These are phyloP conservation scores for Thalia dealbata DNA, from an alignment of 176 grass and related monocot species.

Conservation along the genomic window DNA sequence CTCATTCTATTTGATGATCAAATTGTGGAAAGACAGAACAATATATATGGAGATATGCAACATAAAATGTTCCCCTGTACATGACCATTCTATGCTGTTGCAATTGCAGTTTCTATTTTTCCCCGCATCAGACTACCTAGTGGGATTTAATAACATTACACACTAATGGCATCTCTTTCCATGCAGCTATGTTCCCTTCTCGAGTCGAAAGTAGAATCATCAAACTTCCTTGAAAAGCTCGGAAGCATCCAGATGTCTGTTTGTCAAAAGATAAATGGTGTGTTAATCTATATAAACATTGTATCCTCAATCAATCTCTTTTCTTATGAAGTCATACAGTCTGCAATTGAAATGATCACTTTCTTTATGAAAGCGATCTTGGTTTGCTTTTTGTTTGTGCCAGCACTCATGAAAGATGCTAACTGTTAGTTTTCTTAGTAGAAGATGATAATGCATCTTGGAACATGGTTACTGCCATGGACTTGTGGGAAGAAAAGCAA, in stretches of 20 bases:
- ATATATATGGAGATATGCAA: neutral
- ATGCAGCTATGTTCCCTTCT: slow-evolving; percentile 26
- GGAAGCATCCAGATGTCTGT: slow-evolving; percentile 4
- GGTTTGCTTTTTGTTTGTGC: neutral
- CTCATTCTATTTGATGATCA: neutral
- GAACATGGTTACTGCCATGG: slow-evolving; percentile 13
- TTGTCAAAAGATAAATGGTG: slow-evolving; percentile 6
- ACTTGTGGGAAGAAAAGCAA: slow-evolving; percentile 19
- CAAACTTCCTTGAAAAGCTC: slow-evolving; percentile 21
- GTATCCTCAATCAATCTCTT: neutral
- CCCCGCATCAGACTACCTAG: no score
- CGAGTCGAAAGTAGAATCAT: slow-evolving; percentile 23
- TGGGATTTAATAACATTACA: neutral
- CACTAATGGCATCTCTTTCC: neutral
- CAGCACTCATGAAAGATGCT: neutral
- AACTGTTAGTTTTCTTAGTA: neutral
- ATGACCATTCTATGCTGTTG: no score
- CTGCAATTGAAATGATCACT: neutral
- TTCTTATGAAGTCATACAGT: neutral
- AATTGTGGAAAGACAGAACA: neutral
- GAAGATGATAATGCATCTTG: slow-evolving; percentile 23
- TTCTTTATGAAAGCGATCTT: neutral
- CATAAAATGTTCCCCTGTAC: no score
- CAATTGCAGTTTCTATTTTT: neutral
- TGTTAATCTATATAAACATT: neutral